phyloP scores from a whole-genome alignment of 2,329 filamentous ascomycete genomes.

The Venturia asperata region DNA sequence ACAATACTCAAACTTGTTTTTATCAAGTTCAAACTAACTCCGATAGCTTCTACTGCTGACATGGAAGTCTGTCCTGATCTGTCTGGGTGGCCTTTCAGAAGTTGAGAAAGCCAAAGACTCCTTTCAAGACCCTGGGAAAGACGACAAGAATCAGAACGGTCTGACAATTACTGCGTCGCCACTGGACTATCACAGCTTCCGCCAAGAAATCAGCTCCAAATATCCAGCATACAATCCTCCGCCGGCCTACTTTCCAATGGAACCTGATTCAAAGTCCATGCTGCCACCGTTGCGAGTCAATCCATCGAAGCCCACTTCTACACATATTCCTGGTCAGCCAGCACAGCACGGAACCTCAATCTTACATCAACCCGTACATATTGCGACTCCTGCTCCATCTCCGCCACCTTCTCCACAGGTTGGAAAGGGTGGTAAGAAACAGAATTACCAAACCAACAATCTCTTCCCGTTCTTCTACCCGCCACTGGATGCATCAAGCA shows the following conservation, averaged over 20 bases:
- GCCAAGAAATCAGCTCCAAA: conserved; percentile 94
- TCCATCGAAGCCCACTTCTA: conserved; percentile 42
- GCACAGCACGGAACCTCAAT: conserved; percentile 60
- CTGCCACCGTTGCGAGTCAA: conserved; percentile 78
- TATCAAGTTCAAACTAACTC: conserved; percentile 23
- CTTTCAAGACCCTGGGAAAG: conserved; percentile 46
- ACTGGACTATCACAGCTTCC: conserved; percentile 90
- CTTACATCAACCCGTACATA: conserved; percentile 91
- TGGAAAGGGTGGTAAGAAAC: conserved; percentile 93
- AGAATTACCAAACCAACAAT: conserved; percentile 98
- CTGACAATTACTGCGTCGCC: conserved; percentile 88
- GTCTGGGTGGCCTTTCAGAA: conserved; percentile 72
- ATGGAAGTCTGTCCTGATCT: conserved; percentile 84
- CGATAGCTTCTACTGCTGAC: conserved; percentile 64
- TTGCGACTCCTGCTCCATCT: conserved; percentile 94
- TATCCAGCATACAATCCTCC: conserved; percentile 95
- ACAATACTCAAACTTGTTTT: conserved; percentile 11
- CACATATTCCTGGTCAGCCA: conserved; percentile 52
- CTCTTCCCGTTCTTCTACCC: conserved; percentile 98
- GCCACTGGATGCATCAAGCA: conserved; percentile 80
- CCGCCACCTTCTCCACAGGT: conserved; percentile 86
- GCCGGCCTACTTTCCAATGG: conserved; percentile 71
- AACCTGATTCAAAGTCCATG: conserved; percentile 84
- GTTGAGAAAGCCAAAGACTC: conserved; percentile 67
- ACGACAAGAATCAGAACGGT: conserved; percentile 55